Evolutionary conservation across 768 basidiomycete species (phyloP), one percentile per base, ranked within the genome.

Genomic region (Hypholoma fasciculare): DNA sequence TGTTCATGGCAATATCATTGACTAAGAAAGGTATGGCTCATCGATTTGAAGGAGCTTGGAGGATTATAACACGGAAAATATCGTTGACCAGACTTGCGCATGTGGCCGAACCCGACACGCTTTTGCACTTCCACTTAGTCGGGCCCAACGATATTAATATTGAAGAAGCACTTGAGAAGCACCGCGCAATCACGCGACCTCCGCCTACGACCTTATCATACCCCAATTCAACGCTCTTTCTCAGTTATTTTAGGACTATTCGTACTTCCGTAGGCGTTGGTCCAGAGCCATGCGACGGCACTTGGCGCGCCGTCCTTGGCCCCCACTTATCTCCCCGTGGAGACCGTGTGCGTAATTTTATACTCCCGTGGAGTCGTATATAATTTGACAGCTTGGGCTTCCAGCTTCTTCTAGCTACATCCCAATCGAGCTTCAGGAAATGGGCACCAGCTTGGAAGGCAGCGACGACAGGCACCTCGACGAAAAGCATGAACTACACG

Each of bases 401-500:
- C 58, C 58, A 58, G 38, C 43, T 58, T 57, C 73, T 13, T 74
- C 75, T 49, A 66, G 69, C 3, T 67, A 72, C 17, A 66, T 79
- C n/a, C 80, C 79, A 13, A 26, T 54, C 34, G 43, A 54, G 36
- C 66, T 82, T 9, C 67, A 73, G 59, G 76, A 78, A 38, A 72
- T 81, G 55, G 78, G 76, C 3, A 70, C 72, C 39, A 72, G 78
- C 23, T 62, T 67, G 40, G 78, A 79, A 58, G 74, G 76, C 58
- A 76, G 74, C 55, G 71, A 77, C 20, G 79, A 78, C 58, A 69
- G 72, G 53, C 50, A 63, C 30, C 43, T 74, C 72, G 61, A 48
- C 43, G 57, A 61, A 13, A 60, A 71, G 47, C 64, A 69, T 54
- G 68, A 49, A n/a, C 23, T 67, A 5, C 30, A 34, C 37, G 65